A percentile compares a stretch with the other conserved stretches of the same genome.
phyloP scores from a whole-genome alignment of 108 stramenopile genomes.

The Discostella stelligeroides region DNA sequence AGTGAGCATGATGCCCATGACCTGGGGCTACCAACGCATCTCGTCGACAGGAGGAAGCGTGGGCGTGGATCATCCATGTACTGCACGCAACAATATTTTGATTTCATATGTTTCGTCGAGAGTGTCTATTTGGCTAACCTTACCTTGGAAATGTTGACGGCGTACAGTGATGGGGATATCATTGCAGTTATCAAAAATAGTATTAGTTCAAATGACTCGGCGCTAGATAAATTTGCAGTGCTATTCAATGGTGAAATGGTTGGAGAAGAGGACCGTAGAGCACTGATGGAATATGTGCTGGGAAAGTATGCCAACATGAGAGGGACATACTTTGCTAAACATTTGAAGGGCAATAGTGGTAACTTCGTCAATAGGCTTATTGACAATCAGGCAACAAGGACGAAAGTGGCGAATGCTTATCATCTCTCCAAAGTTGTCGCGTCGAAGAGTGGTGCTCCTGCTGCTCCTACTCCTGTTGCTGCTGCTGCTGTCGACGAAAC shows the following conservation, averaged over 20 bases:
- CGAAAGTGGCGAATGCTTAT: no score
- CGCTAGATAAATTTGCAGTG: neutral
- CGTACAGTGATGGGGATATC: slow-evolving; percentile 2
- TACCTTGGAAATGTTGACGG: no score
- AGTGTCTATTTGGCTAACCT: no score
- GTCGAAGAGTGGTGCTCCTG: no score
- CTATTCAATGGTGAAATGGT: neutral
- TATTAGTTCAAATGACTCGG: neutral
- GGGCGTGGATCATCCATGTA: no score
- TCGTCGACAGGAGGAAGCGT: no score
- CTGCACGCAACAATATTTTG: no score
- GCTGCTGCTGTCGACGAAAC: neutral
- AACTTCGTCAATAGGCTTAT: neutral
- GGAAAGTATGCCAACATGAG: slow-evolving; percentile 18
- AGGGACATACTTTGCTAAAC: slow-evolving; percentile 12
- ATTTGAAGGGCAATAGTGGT: slow-evolving; percentile 7
- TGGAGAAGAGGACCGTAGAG: neutral
- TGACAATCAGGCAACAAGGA: neutral
- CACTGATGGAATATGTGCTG: slow-evolving; percentile 4
- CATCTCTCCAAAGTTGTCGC: no score
- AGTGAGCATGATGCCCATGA: no score
- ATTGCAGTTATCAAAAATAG: slow-evolving; percentile 7
- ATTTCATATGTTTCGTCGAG: no score
- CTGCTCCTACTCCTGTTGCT: no score
- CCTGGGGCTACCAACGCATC: no score